Evolutionary conservation across 2,329 filamentous ascomycete genomes (phyloP).

Genomic region (Alternaria burnsii): DNA sequence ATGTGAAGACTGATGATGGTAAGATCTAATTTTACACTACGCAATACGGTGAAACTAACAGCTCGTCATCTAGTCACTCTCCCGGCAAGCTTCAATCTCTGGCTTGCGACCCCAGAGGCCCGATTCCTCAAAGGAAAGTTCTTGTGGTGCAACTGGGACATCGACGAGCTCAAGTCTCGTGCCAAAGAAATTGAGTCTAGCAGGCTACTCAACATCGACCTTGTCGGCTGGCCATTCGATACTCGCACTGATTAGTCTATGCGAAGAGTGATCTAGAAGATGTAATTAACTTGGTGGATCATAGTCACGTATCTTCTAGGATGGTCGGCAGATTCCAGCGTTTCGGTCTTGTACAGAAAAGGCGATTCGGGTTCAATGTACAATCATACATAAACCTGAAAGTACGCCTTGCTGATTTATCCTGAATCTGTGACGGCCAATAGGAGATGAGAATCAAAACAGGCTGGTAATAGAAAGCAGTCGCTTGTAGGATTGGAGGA

Average conservation of each 20-base stretch:
- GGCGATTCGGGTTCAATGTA: neutral
- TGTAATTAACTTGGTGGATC: neutral
- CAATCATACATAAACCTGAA: neutral
- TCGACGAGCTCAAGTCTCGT: constrained; percentile 39
- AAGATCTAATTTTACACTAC: neutral
- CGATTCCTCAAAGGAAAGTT: constrained; percentile 31
- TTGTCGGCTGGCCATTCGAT: constrained; percentile 29
- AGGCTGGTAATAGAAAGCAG: neutral
- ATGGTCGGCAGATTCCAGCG: neutral
- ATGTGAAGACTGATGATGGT: constrained; percentile 10
- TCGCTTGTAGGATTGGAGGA: neutral
- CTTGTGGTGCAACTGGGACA: constrained; percentile 43
- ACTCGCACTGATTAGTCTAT: neutral
- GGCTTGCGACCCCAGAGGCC: constrained; percentile 40
- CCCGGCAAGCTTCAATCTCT: constrained; percentile 33
- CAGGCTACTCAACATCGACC: constrained; percentile 34
- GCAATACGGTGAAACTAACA: constrained; percentile 6
- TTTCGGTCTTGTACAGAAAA: neutral
- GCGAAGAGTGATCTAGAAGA: neutral
- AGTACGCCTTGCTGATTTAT: neutral
- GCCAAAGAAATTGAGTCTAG: constrained; percentile 36
- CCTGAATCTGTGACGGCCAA: neutral
- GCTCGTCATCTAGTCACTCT: constrained; percentile 14
- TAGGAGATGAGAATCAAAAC: neutral
- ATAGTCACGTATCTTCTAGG: neutral